Percentiles rank a stretch among this genome's conserved stretches.
Evolutionary conservation across 495 filamentous ascomycete species (phyloP).

Genomic region (Entonaema liquescens): DNA sequence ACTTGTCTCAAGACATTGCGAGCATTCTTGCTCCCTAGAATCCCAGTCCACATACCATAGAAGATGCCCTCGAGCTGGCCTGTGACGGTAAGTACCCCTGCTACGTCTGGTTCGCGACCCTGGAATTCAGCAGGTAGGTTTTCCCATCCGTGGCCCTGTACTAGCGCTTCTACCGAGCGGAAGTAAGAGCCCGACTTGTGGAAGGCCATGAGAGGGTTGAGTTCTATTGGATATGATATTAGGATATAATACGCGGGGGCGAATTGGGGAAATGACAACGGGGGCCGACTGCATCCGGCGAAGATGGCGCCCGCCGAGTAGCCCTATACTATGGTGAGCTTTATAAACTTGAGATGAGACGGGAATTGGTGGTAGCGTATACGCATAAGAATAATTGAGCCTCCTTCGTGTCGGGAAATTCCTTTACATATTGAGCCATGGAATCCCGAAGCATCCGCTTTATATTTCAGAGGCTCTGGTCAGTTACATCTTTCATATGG

Average conservation of each 20-base stretch:
- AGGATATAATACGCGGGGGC: constrained; percentile 33
- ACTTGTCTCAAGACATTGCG: constrained; percentile 29
- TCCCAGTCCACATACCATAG: constrained; percentile 24
- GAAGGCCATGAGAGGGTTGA: constrained; percentile 30
- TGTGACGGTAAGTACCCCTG: constrained; percentile 35
- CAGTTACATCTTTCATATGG: background rate
- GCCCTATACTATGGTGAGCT: constrained; percentile 18
- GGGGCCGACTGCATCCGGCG: constrained; percentile 36
- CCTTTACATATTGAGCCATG: constrained; percentile 21
- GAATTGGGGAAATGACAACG: constrained; percentile 18
- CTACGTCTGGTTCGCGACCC: constrained; percentile 32
- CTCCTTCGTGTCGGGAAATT: constrained; percentile 22
- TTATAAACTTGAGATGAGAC: background rate
- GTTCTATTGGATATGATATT: constrained; percentile 37
- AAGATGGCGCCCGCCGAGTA: constrained; percentile 38
- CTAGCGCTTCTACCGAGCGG: constrained; percentile 30
- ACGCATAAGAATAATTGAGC: constrained; percentile 38
- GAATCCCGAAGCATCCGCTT: constrained; percentile 40
- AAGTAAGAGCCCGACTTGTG: constrained; percentile 34
- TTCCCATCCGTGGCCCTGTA: constrained; percentile 38
- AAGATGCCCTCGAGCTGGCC: constrained; percentile 23
- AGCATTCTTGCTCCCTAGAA: constrained; percentile 27
- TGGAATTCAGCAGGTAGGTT: constrained; percentile 34
- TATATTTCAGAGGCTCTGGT: background rate
- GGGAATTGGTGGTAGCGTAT: background rate